phyloP scores from a whole-genome alignment of 2,329 filamentous ascomycete genomes.

The Stemphylium lycopersici region DNA sequence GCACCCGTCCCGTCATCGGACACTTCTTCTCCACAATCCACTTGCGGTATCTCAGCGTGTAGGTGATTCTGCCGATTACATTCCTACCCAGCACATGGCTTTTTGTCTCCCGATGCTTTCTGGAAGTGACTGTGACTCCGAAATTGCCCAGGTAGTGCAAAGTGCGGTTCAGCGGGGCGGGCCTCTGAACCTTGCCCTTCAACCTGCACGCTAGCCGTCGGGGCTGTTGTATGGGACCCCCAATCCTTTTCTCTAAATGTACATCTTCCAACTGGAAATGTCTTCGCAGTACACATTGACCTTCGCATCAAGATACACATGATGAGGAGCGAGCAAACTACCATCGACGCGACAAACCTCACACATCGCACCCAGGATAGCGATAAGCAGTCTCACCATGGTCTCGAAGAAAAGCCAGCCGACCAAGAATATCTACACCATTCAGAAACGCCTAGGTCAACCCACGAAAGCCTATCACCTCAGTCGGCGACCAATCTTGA shows the following conservation, averaged over 20 bases:
- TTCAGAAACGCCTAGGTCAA: background rate
- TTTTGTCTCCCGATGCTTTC: background rate
- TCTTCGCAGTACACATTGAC: background rate
- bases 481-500: background rate
- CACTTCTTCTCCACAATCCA: constrained; percentile 1
- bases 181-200: constrained; percentile 4
- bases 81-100: background rate
- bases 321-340: background rate
- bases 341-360: background rate
- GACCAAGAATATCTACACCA: background rate
- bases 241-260: background rate
- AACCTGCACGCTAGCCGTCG: background rate
- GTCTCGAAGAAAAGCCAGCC: background rate
- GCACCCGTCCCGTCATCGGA: background rate
- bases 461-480: background rate
- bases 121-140: background rate
- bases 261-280: background rate
- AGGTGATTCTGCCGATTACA: background rate
- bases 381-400: background rate
- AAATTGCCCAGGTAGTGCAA: background rate
- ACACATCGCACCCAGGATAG: background rate
- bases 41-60: constrained; percentile 8
- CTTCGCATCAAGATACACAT: background rate
- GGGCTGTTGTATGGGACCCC: background rate
- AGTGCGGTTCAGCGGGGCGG: background rate